Conservation (phyloP, 345 rosid species). For the Brassica cretica region DNA sequence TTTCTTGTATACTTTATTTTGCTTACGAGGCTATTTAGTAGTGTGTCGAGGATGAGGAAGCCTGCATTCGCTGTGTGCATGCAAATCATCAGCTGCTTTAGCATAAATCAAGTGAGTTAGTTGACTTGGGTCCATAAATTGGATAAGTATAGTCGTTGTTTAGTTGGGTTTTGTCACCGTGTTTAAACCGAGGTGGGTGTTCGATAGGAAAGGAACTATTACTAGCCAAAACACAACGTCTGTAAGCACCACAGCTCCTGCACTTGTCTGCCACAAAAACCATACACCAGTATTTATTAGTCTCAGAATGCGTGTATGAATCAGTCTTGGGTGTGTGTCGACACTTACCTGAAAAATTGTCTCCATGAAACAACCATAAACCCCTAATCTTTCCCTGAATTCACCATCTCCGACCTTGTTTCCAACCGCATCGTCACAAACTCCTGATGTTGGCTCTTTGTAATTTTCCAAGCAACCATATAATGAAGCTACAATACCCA, state of each 20-base stretch:
- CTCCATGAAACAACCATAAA: conserved; percentile 84
- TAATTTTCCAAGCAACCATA: conserved; percentile 69
- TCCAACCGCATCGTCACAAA: conserved; percentile 31
- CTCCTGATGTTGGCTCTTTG: conserved; percentile 8
- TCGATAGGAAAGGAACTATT: conserved; percentile 67
- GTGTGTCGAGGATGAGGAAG: conserved; percentile 62
- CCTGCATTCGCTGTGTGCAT: conserved; percentile 72
- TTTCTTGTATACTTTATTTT: not conserved
- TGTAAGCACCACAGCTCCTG: conserved; percentile 79
- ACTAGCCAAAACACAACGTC: conserved; percentile 76
- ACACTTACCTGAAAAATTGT: conserved; percentile 62
- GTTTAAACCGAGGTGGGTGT: conserved; percentile 59
- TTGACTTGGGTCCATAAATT: not conserved
- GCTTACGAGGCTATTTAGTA: conserved; percentile 77
- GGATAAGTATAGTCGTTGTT: no score
- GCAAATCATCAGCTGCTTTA: conserved; percentile 71
- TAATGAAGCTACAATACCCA: conserved; percentile 43
- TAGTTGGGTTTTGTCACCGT: conserved; percentile 43
- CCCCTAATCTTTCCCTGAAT: conserved; percentile 44
- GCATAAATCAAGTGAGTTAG: not conserved
- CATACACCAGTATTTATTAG: no score
- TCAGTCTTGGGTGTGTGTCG: not conserved
- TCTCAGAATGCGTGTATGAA: not conserved
- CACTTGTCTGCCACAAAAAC: conserved; percentile 54
- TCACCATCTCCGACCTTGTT: conserved; percentile 19